Evolutionary conservation across 2,329 filamentous ascomycete species (phyloP), one percentile per base, ranked within the genome.

Genomic region (Cercospora zeina): DNA sequence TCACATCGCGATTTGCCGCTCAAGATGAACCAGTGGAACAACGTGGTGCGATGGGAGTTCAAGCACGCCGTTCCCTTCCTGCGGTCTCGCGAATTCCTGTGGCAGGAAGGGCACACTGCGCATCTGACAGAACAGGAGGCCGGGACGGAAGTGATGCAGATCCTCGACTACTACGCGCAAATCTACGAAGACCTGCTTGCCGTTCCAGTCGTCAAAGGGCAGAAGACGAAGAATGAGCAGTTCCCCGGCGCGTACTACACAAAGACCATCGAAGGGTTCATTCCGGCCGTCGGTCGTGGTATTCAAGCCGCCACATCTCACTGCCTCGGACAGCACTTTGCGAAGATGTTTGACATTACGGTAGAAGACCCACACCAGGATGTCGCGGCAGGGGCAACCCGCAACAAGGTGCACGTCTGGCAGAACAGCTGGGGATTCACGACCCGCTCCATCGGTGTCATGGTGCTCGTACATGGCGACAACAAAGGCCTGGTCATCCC

Each of bases 341-440:
- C 89, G 77, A 97, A 96, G 80, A 99, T 99, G 93, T 99, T 97
- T 76, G 89, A 95, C 77, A 97, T 99, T 76, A 96, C 89, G 0
- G 91, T 99, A 31, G 93, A 99, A 77, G 93, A 99, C 74, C 95
- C 95, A 24, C 82, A 83, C 63, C 84, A 83, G 55, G 58, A 71
- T 11, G 87, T 87, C 73, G 81, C 83, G 51, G 76, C 75, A 30
- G 87, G 85, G 54, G 86, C 95, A 76, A 89, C 90, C 79, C 89
- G 90, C 68, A 84, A 88, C 69, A 88, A 91, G 72, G 81, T 97
- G 61, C 81, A 93, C 74, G 93, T 97, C 61, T 97, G 93, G 93
- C 95, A 99, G 77, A 99, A 99, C 82, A 97, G 92, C 13, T 99
- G 95, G 95, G 95, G 95, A 78, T 85, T 99, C 64, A 97, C 93